Base-by-base conservation (phyloP, 1,139 yeast species). In the Ashbya aceris region DNA sequence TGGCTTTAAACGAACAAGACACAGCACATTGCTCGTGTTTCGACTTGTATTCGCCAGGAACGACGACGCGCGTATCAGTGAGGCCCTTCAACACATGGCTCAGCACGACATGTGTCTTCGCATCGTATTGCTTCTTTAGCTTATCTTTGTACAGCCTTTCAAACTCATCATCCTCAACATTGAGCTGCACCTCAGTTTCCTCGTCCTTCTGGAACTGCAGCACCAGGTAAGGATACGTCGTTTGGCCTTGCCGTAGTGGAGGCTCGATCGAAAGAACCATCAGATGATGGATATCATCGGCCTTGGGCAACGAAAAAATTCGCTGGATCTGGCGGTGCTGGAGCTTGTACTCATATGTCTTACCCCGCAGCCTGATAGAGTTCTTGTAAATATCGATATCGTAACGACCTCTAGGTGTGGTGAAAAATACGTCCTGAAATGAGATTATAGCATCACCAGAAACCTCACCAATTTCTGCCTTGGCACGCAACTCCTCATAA, bases 361-460 rank as follows among this genome's bases (percentile, higher is more conserved):
- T 91, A 64, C 99, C 99, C 58, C 98, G 80, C 45, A 91, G 73
- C 62, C 98, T 79, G 65, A 93, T 76, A 36, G 94, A 84, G 26
- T 78, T 76, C 36, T 86, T 80, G 65, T 85, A 91, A 82, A 91
- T 83, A 64, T 89, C 97, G 54, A 91, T 83, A 62, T 93, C 98
- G 64, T 89, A 91, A 65, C 98, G 91, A 54, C 98, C 98, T 74
- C 95, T 79, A 54, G 99, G 99, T 1, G 98, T 93, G 47, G 93
- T 77, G 73, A 91, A 87, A 60, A 91, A 73, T 8, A 87, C 81
- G 56, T 89, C 97, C 42, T 85, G 77, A 68, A 91, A 87, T 4
- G 96, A 83, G 3, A 87, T 96, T 61, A 93, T 83, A n/a, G 96
- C 94, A 52, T 89, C 96, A 36, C 97, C 98, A 1, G 95, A 84